phyloP scores from a whole-genome alignment of 2,329 filamentous ascomycete species.

The Zymoseptoria ardabiliae region DNA sequence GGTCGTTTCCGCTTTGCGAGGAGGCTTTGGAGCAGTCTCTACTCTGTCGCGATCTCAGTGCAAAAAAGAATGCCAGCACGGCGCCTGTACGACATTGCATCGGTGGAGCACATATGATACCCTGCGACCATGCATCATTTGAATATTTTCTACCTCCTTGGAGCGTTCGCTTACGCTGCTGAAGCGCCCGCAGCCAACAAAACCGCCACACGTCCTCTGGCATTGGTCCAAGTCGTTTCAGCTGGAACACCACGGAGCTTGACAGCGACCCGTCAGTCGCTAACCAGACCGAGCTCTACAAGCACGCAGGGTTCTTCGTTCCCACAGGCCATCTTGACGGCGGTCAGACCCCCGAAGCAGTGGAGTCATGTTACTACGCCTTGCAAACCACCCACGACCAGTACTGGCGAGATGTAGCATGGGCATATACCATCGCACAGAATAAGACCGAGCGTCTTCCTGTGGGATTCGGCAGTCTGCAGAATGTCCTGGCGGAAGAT shows the following conservation, averaged over 20 bases:
- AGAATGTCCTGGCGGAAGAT: constrained; percentile 13
- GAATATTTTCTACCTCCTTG: neutral
- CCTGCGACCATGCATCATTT: neutral
- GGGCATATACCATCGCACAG: constrained; percentile 11
- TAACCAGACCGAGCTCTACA: neutral
- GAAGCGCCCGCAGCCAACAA: neutral
- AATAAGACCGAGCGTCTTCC: constrained; percentile 12
- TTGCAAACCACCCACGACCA: constrained; percentile 11
- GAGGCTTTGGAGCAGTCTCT: too few species aligned
- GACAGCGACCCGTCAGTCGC: constrained; percentile 19
- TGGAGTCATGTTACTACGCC: constrained; percentile 14
- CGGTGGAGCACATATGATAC: neutral
- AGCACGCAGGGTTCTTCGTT: constrained; percentile 1
- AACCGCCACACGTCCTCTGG: neutral
- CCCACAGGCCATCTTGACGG: neutral
- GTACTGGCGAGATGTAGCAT: constrained; percentile 13
- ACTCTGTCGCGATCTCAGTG: too few species aligned
- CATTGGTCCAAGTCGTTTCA: constrained; percentile 2
- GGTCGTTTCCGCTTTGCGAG: too few species aligned
- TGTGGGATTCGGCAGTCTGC: constrained; percentile 12
- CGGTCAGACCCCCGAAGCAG: constrained; percentile 4
- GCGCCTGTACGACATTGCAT: too few species aligned
- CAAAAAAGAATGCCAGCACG: too few species aligned
- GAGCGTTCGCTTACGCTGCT: neutral
- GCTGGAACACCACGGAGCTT: constrained; percentile 1